These are phyloP conservation scores for Corchorus olitorius DNA, from an alignment of 345 rosid genomes.

Conservation along the genomic window DNA sequence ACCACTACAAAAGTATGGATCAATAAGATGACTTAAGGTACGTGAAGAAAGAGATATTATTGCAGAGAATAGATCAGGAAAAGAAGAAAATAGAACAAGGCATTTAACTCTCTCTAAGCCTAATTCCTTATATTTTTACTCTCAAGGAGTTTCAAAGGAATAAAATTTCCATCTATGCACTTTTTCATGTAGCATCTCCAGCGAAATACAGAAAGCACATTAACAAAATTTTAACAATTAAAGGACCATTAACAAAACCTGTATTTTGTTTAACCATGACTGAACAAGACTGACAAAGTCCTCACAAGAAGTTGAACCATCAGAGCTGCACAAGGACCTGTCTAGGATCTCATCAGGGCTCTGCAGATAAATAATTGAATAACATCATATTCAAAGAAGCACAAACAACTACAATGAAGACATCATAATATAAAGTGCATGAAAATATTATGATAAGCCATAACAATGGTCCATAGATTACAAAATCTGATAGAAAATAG, in stretches of 20 bases:
- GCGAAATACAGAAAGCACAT: not conserved
- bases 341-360: constrained; percentile 82
- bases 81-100: not conserved
- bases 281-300: constrained; percentile 84
- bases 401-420: constrained; percentile 6
- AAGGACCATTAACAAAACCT: constrained; percentile 47
- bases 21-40: constrained; percentile 5
- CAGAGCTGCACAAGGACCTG: constrained; percentile 56
- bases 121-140: not conserved
- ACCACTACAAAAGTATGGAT: constrained; percentile 51
- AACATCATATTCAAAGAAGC: constrained; percentile 2
- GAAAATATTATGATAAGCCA: not conserved
- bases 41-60: not conserved
- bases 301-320: constrained; percentile 73
- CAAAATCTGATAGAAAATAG: not conserved
- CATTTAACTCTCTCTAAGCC: not conserved
- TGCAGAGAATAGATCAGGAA: constrained; percentile 1
- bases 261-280: constrained; percentile 72
- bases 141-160: not conserved
- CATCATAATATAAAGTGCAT: not conserved
- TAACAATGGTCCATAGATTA: constrained; percentile 5
- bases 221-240: not conserved
- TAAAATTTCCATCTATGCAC: not conserved
- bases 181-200: not conserved
- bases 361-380: constrained; percentile 43